These are phyloP conservation scores for Xerocomellus intermedius DNA, from an alignment of 768 basidiomycete genomes.

Conservation along the genomic window DNA sequence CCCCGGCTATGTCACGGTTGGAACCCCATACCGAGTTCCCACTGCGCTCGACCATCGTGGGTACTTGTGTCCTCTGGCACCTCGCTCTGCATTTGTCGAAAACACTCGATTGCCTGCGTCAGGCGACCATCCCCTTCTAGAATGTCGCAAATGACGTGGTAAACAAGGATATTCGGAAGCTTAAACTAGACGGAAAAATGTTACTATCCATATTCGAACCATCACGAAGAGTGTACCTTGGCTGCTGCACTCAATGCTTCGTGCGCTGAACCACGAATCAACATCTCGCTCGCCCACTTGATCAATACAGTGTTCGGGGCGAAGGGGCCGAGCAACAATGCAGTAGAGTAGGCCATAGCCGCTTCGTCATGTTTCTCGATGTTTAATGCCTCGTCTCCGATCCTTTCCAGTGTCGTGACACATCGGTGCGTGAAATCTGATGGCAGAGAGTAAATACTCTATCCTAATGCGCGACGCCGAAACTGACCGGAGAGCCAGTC, in stretches of 20 bases:
- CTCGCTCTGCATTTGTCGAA: neutral
- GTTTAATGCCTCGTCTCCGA: neutral
- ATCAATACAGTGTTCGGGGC: neutral
- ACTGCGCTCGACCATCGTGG: neutral
- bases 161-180: neutral
- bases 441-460: neutral
- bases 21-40: neutral
- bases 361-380: neutral
- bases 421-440: conserved; percentile 6
- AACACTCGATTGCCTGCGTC: neutral
- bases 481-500: conserved; percentile 10
- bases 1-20: neutral
- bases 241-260: neutral
- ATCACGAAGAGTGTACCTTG: neutral
- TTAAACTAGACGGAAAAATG: neutral
- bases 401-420: neutral
- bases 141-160: neutral
- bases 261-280: neutral
- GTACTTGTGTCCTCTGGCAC: neutral
- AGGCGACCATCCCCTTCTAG: neutral
- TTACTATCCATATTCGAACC: neutral
- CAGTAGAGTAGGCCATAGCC: neutral
- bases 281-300: neutral
- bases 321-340: neutral
- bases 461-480: fast-evolving